Percentiles rank a stretch among this genome's conserved stretches.
These are phyloP conservation scores for Chalaropsis thielavioides DNA, from an alignment of 2,329 filamentous ascomycete genomes.

Conservation along the genomic window DNA sequence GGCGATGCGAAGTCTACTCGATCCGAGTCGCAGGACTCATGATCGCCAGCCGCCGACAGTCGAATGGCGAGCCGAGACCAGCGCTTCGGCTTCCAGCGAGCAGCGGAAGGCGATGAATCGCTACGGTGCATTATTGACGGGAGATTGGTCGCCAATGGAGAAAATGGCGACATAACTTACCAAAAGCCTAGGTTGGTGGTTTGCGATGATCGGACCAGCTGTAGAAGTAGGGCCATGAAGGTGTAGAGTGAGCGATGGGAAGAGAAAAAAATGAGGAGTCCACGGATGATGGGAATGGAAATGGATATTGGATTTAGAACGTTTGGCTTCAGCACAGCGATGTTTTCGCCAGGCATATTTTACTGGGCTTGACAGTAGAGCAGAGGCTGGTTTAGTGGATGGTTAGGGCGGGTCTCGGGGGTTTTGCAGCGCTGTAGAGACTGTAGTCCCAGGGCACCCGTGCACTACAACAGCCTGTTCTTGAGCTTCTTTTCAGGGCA, in stretches of 20 bases:
- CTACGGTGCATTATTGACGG: neutral
- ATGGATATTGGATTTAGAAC: neutral
- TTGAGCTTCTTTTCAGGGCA: neutral
- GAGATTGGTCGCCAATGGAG: neutral
- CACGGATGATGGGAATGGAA: slow-evolving; percentile 2
- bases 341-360: neutral
- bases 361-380: neutral
- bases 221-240: slow-evolving; percentile 5
- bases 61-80: neutral
- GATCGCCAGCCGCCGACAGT: neutral
- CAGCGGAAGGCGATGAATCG: slow-evolving; percentile 1
- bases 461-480: neutral
- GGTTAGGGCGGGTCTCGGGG: slow-evolving; percentile 2
- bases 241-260: slow-evolving; percentile 9
- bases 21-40: neutral
- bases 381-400: neutral
- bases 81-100: neutral
- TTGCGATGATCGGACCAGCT: slow-evolving; percentile 10
- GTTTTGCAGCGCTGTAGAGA: neutral
- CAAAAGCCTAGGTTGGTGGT: slow-evolving; percentile 6
- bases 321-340: neutral
- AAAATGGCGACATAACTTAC: slow-evolving; percentile 5
- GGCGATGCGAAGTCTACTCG: neutral
- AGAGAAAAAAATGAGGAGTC: slow-evolving; percentile 16
- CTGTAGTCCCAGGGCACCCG: neutral